Percentiles rank a stretch among this genome's conserved stretches.
Evolutionary conservation across 192 early-diverging fungal species (phyloP).

Genomic region (Obelidium mucronatum): DNA sequence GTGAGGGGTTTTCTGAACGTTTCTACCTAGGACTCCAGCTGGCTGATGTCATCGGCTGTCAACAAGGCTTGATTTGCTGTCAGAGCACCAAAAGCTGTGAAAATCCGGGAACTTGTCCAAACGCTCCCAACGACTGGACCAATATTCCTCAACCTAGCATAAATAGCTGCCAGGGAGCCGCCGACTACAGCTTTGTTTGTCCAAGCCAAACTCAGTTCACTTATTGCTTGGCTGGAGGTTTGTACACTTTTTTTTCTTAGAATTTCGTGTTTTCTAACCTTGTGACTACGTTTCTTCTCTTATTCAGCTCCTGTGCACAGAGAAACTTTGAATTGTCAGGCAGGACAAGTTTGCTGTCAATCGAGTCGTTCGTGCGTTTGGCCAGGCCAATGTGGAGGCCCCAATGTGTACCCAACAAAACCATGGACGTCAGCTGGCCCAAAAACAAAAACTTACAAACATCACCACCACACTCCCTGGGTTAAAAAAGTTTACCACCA

Average conservation of each 20-base stretch:
- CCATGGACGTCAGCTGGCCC: neutral
- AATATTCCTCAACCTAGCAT: neutral
- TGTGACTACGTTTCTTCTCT: too few species aligned
- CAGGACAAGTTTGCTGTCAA: slow-evolving; percentile 10
- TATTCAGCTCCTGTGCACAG: neutral
- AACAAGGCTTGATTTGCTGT: neutral
- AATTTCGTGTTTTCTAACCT: neutral
- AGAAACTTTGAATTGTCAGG: neutral
- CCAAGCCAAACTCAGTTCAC: neutral
- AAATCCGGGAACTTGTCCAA: slow-evolving; percentile 7
- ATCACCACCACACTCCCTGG: slow-evolving; percentile 3
- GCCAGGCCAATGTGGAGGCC: neutral
- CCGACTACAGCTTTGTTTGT: slow-evolving; percentile 1
- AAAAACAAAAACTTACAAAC: slow-evolving; percentile 4
- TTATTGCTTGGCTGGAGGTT: slow-evolving; percentile 5
- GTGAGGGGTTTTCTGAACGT: too few species aligned
- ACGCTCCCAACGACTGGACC: slow-evolving; percentile 3
- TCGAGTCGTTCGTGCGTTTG: neutral
- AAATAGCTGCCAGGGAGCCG: slow-evolving; percentile 1
- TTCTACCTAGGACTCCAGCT: neutral
- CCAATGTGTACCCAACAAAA: neutral
- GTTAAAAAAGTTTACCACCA: neutral
- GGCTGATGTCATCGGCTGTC: neutral
- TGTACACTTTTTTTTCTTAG: neutral
- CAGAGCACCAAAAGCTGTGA: neutral